These are phyloP conservation scores for Thielaviopsis punctulata DNA, from an alignment of 2,329 filamentous ascomycete genomes.

Conservation along the genomic window DNA sequence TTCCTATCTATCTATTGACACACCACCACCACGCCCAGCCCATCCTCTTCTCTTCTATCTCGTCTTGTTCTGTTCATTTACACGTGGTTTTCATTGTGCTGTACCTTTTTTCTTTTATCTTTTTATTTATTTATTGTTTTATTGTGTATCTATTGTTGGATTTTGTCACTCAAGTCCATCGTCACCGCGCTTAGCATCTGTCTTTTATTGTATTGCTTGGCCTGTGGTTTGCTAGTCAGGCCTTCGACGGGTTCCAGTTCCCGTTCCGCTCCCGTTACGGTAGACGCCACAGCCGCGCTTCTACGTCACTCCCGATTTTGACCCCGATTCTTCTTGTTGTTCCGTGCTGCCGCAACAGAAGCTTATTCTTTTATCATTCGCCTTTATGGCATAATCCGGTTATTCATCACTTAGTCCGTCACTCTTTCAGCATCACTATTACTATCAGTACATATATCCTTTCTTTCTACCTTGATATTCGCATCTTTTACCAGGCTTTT, in stretches of 20 bases:
- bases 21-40: too few relatives aligned
- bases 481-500: too few relatives aligned
- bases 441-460: neutral
- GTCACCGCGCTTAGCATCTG: neutral
- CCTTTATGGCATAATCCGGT: too few relatives aligned
- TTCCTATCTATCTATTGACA: too few relatives aligned
- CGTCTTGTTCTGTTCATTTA: neutral
- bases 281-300: neutral
- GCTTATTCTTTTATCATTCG: neutral
- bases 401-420: too few relatives aligned
- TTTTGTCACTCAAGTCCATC: neutral
- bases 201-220: neutral
- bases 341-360: neutral
- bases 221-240: neutral
- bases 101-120: neutral
- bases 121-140: too few relatives aligned
- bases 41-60: too few relatives aligned
- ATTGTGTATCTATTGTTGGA: neutral
- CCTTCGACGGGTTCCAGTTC: neutral
- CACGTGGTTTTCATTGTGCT: neutral
- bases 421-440: neutral
- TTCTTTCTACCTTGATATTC: too few relatives aligned
- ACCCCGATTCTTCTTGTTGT: neutral
- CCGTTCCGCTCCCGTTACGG: neutral
- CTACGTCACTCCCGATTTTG: neutral